Evolutionary conservation across 257 asterid genomes (phyloP).

Genomic region (Osmanthus fragrans): DNA sequence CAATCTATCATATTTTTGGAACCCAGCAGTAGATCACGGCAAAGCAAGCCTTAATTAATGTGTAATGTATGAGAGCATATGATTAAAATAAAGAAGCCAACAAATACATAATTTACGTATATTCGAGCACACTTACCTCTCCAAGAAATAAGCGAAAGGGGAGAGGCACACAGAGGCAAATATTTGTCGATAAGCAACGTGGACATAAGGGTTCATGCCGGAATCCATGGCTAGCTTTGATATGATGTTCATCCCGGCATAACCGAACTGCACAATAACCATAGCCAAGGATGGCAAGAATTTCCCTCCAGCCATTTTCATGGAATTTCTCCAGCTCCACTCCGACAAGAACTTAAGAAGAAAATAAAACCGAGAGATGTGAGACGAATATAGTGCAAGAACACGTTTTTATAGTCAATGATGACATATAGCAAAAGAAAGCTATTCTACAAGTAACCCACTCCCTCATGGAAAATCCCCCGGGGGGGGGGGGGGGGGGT

Average conservation of each 20-base stretch:
- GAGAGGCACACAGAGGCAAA: constrained; percentile 59
- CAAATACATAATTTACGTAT: too few relatives aligned
- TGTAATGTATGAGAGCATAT: background rate
- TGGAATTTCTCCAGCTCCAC: constrained; percentile 16
- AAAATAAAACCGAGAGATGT: background rate
- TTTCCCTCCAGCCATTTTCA: constrained; percentile 38
- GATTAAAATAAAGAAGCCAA: background rate
- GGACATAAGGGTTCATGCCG: constrained; percentile 91
- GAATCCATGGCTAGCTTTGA: constrained; percentile 89
- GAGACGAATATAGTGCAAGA: too few relatives aligned
- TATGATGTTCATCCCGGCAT: constrained; percentile 82
- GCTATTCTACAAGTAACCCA: too few relatives aligned
- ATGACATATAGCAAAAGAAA: too few relatives aligned
- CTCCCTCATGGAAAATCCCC: too few relatives aligned
- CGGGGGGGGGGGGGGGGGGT: too few relatives aligned
- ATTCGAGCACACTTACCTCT: constrained; percentile 48
- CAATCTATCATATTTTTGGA: too few relatives aligned
- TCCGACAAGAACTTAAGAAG: background rate
- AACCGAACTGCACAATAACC: constrained; percentile 77
- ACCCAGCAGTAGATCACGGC: background rate
- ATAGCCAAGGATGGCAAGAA: constrained; percentile 55
- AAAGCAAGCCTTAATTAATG: background rate
- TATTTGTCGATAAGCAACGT: constrained; percentile 84
- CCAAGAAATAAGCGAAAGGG: constrained; percentile 77
- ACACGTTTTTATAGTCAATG: too few relatives aligned